Conservation (phyloP, 2,329 filamentous ascomycete species). For the Sporothrix schenckii region DNA sequence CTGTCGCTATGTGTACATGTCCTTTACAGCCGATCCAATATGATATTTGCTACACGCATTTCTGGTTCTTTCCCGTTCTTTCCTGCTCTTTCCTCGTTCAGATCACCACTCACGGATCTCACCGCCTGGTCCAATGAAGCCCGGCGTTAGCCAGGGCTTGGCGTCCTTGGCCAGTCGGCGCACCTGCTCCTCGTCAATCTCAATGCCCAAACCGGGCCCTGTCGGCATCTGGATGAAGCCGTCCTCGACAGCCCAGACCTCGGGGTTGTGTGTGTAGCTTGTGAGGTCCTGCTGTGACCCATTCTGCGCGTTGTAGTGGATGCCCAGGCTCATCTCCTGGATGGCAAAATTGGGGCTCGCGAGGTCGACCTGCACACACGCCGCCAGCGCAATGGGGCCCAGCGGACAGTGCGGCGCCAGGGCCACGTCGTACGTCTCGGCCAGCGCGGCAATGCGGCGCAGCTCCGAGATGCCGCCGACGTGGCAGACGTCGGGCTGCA, state of each 20-base stretch:
- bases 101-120: slow-evolving; percentile 61
- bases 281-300: slow-evolving; percentile 57
- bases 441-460: slow-evolving; percentile 64
- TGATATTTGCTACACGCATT: not conserved
- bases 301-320: slow-evolving; percentile 65
- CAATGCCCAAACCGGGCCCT: slow-evolving; percentile 62
- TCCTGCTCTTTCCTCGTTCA: not conserved
- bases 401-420: slow-evolving; percentile 68
- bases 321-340: slow-evolving; percentile 70
- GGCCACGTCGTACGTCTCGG: slow-evolving; percentile 67
- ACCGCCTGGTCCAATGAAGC: slow-evolving; percentile 62
- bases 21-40: not conserved
- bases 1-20: not conserved
- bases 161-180: slow-evolving; percentile 55
- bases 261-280: slow-evolving; percentile 62
- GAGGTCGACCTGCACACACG: slow-evolving; percentile 63
- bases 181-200: slow-evolving; percentile 65
- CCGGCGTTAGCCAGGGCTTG: slow-evolving; percentile 58
- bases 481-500: slow-evolving; percentile 68
- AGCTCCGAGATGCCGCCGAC: slow-evolving; percentile 67
- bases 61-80: not conserved
- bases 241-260: slow-evolving; percentile 55
- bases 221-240: slow-evolving; percentile 60
- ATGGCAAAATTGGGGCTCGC: slow-evolving; percentile 63
- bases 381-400: slow-evolving; percentile 68